Percentiles rank a stretch among this genome's conserved stretches.
Evolutionary conservation across 2,329 filamentous ascomycete species (phyloP).

Genomic region (Lachnellula suecica): DNA sequence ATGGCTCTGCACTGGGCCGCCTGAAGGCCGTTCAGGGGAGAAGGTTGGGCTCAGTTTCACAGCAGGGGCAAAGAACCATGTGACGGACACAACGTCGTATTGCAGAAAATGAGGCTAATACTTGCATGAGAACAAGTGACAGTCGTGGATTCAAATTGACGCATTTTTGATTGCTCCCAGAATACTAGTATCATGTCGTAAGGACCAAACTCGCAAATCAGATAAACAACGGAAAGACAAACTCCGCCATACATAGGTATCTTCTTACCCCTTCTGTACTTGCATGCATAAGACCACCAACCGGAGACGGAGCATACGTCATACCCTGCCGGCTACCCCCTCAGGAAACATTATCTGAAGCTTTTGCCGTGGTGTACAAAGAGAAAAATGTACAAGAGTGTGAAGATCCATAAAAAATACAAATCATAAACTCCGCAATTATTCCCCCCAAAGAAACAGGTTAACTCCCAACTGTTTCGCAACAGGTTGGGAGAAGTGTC

Average conservation of each 20-base stretch:
- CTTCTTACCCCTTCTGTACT: neutral
- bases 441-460: no score
- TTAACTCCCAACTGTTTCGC: no score
- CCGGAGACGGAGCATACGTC: neutral
- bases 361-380: neutral
- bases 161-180: neutral
- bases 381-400: neutral
- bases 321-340: neutral
- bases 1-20: neutral
- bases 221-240: neutral
- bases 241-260: neutral
- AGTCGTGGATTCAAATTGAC: no score
- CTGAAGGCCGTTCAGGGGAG: neutral
- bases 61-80: neutral
- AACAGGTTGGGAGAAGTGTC: no score
- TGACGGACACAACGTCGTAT: neutral
- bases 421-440: neutral
- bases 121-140: no score
- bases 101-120: neutral
- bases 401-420: no score
- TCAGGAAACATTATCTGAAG: neutral
- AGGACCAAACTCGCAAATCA: neutral
- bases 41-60: neutral
- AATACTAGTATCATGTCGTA: neutral
- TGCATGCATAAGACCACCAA: neutral